These are phyloP conservation scores for Paspalum notatum DNA, from an alignment of 176 grass and related monocot species.

Conservation along the genomic window DNA sequence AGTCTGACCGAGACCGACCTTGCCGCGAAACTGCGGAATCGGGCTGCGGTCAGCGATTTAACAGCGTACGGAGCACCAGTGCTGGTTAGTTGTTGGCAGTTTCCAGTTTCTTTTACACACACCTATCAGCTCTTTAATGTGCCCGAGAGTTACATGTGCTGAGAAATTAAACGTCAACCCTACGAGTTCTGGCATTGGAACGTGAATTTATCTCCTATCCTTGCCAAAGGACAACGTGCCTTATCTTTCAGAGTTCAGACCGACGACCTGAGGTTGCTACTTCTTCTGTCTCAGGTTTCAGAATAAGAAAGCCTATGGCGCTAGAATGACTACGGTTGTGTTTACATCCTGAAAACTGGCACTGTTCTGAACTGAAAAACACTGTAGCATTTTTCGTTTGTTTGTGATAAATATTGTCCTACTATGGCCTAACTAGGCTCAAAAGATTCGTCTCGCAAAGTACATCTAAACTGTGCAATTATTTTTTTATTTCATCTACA, in stretches of 20 bases:
- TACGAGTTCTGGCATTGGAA: background rate
- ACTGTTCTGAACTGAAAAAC: too few species aligned
- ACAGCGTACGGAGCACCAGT: background rate
- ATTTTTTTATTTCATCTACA: too few species aligned
- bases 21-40: background rate
- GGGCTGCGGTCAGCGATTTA: background rate
- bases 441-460: too few species aligned
- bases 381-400: too few species aligned
- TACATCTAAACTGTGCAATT: too few species aligned
- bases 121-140: constrained; percentile 38
- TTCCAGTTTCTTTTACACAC: constrained; percentile 19
- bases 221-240: background rate
- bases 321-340: too few species aligned
- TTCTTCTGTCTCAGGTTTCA: background rate
- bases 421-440: too few species aligned
- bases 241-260: too few species aligned
- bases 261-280: background rate
- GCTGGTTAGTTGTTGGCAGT: constrained; percentile 21
- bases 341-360: too few species aligned
- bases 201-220: background rate
- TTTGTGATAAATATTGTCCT: too few species aligned
- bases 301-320: background rate
- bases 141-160: constrained; percentile 2
- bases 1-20: too few species aligned
- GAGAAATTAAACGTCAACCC: constrained; percentile 25